phyloP scores from a whole-genome alignment of 305 asterid species.

The Fraxinus platypoda region DNA sequence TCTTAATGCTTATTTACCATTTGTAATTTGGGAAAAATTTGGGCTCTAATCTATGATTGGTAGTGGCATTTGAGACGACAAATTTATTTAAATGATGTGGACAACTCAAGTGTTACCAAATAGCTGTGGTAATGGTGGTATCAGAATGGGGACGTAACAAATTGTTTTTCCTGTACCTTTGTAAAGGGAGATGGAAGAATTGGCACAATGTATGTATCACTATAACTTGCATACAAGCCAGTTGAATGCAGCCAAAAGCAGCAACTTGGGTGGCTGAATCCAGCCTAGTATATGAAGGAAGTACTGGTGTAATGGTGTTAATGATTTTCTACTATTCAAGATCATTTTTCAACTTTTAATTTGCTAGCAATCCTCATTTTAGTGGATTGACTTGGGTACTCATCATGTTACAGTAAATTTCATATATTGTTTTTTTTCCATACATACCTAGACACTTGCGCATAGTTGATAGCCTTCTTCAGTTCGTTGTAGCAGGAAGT shows the following conservation, averaged over 20 bases:
- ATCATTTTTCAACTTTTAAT: not conserved
- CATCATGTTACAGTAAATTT: not conserved
- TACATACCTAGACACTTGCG: not conserved
- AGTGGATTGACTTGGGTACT: not conserved
- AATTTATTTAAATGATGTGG: not conserved
- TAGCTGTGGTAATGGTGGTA: not conserved
- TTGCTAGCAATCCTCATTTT: not conserved
- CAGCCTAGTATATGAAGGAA: not conserved
- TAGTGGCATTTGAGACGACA: not conserved
- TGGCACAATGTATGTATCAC: not conserved
- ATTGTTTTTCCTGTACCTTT: not conserved
- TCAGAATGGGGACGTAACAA: not conserved
- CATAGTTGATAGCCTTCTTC: not conserved
- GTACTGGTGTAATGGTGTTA: not conserved
- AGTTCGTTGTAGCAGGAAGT: not conserved
- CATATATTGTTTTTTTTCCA: not conserved
- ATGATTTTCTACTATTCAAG: slow-evolving; percentile 2
- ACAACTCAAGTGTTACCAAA: not conserved
- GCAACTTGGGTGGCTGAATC: not conserved
- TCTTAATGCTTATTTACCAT: not conserved
- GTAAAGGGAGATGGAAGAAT: not conserved
- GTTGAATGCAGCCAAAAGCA: not conserved
- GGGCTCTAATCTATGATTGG: not conserved
- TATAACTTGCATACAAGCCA: not conserved
- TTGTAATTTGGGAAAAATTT: not conserved